Evolutionary conservation across 768 basidiomycete species (phyloP).

Genomic region (Boletus huronensis): DNA sequence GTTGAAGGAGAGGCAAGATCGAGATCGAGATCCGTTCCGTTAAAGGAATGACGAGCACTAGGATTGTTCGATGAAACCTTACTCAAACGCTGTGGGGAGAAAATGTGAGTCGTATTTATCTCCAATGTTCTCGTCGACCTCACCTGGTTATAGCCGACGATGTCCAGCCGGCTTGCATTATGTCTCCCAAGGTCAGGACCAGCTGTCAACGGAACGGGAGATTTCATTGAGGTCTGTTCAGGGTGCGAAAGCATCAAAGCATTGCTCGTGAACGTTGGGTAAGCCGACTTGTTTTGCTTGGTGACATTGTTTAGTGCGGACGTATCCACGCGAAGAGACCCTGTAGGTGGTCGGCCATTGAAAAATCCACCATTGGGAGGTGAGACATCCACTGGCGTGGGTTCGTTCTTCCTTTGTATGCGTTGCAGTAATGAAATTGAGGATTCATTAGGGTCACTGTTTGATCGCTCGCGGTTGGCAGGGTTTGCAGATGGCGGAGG

Average conservation of each 20-base stretch:
- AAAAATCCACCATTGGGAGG: constrained; percentile 43
- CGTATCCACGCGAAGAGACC: constrained; percentile 73
- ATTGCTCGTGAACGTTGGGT: constrained; percentile 56
- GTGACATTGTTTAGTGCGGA: constrained; percentile 55
- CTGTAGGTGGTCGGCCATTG: constrained; percentile 61
- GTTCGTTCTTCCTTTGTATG: constrained; percentile 63
- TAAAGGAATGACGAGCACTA: constrained; percentile 70
- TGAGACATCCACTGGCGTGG: constrained; percentile 57
- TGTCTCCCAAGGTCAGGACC: constrained; percentile 83
- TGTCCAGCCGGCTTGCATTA: constrained; percentile 65
- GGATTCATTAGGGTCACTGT: constrained; percentile 76
- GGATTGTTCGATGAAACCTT: constrained; percentile 46
- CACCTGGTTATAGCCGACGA: constrained; percentile 71
- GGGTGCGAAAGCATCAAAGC: constrained; percentile 47
- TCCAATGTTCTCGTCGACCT: constrained; percentile 17
- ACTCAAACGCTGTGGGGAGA: constrained; percentile 40
- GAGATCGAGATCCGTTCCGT: constrained; percentile 62
- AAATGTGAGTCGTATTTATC: constrained; percentile 11
- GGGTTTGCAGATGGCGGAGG: constrained; percentile 50
- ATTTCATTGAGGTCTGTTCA: constrained; percentile 59
- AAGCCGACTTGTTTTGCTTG: constrained; percentile 83
- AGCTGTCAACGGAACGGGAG: constrained; percentile 78
- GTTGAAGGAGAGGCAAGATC: constrained; percentile 58
- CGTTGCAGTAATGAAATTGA: constrained; percentile 73
- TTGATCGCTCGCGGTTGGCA: constrained; percentile 64